These are phyloP conservation scores for Penicillium sumatraense DNA, from an alignment of 2,329 filamentous ascomycete species.

Conservation along the genomic window DNA sequence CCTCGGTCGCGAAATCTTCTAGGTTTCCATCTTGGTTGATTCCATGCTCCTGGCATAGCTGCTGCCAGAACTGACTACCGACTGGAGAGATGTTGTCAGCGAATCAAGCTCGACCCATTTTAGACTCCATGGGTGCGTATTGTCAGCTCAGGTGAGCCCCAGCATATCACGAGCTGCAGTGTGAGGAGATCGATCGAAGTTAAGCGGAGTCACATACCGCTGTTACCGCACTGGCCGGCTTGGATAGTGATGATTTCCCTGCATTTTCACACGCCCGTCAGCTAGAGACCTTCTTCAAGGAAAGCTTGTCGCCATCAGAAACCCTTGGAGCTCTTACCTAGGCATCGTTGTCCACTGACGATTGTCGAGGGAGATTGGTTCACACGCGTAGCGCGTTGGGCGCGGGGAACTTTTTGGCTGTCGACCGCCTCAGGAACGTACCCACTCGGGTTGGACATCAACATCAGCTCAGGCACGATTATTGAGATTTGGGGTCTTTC, in stretches of 20 bases:
- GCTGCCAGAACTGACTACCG: constrained; percentile 98
- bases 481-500: too few species aligned
- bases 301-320: not conserved
- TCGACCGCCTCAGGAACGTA: constrained; percentile 32
- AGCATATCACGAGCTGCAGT: not conserved
- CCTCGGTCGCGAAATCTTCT: constrained; percentile 96
- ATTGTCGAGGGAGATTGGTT: constrained; percentile 32
- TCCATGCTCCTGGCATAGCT: constrained; percentile 95
- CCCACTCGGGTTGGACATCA: constrained; percentile 11
- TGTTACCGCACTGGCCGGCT: constrained; percentile 99
- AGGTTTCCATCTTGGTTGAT: constrained; percentile 97
- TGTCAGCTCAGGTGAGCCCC: not conserved
- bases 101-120: not conserved
- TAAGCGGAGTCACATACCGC: constrained; percentile 69
- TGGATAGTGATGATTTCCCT: constrained; percentile 99
- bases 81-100: constrained; percentile 60
- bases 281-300: not conserved
- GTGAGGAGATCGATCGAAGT: constrained; percentile 24
- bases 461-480: not conserved
- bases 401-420: constrained; percentile 37
- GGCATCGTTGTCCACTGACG: constrained; percentile 42
- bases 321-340: constrained; percentile 32
- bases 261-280: constrained; percentile 12
- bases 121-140: not conserved
- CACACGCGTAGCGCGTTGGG: constrained; percentile 42